Evolutionary conservation across 345 rosid genomes (phyloP).

Genomic region (Moricandia moricandioides): DNA sequence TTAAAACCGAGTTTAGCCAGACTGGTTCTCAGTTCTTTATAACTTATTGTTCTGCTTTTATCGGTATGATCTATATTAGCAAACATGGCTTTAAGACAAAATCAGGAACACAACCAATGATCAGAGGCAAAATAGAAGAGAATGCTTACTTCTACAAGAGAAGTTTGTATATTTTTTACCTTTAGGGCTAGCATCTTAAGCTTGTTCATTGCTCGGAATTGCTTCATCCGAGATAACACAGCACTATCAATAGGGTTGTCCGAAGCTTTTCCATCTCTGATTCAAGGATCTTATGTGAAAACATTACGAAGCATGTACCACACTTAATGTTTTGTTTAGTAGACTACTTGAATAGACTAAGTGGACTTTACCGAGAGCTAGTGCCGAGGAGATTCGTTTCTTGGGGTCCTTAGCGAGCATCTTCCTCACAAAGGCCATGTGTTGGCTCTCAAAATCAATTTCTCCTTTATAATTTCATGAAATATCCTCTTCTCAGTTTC

Average conservation of each 20-base stretch:
- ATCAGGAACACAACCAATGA: background rate
- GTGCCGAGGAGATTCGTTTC: too few relatives aligned
- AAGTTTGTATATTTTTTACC: background rate
- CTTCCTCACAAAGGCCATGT: too few relatives aligned
- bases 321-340: background rate
- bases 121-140: background rate
- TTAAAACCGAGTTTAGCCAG: too few relatives aligned
- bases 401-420: too few relatives aligned
- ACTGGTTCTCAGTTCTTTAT: too few relatives aligned
- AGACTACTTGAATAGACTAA: background rate
- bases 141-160: background rate
- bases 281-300: background rate
- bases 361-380: conserved; percentile 33
- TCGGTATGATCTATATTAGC: too few relatives aligned
- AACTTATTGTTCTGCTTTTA: too few relatives aligned
- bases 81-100: background rate
- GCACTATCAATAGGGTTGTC: background rate
- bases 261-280: background rate
- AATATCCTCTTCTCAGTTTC: too few relatives aligned
- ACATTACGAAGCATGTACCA: background rate
- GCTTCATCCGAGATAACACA: background rate
- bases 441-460: too few relatives aligned
- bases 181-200: background rate
- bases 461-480: too few relatives aligned
- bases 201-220: background rate